Evolutionary conservation across 2,329 filamentous ascomycete species (phyloP).

Genomic region (Paramyrothecium roridum): DNA sequence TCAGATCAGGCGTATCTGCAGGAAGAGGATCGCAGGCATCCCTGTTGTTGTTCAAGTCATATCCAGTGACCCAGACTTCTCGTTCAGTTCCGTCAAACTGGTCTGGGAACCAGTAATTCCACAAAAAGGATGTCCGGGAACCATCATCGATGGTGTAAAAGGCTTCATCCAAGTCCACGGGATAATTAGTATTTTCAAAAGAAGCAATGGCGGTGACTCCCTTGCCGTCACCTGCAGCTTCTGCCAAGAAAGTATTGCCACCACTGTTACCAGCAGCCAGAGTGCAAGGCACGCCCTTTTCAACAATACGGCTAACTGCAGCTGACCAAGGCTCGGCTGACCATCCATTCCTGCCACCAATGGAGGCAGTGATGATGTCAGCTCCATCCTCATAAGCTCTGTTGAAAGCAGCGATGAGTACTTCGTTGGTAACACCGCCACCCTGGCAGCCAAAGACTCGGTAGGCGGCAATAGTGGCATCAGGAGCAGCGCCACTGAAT

Average conservation of each 20-base stretch:
- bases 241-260: neutral
- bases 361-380: conserved; percentile 49
- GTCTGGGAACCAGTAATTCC: neutral
- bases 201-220: conserved; percentile 42
- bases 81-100: neutral
- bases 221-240: conserved; percentile 33
- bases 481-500: conserved; percentile 51
- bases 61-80: conserved; percentile 1
- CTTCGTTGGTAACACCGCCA: conserved; percentile 40
- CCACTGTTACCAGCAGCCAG: neutral
- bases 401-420: conserved; percentile 53
- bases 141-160: conserved; percentile 27
- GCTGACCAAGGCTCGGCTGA: neutral
- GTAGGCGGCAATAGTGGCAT: conserved; percentile 50
- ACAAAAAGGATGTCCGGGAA: neutral
- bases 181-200: conserved; percentile 34
- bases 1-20: conserved; percentile 47
- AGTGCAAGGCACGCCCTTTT: neutral
- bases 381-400: conserved; percentile 53
- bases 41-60: neutral
- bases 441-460: conserved; percentile 51
- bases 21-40: conserved; percentile 25
- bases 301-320: neutral
- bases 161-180: conserved; percentile 31
- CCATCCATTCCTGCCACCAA: conserved; percentile 24